Evolutionary conservation across 257 asterid genomes (phyloP), one percentile per base, ranked within the genome.

Genomic region (Avicennia marina): DNA sequence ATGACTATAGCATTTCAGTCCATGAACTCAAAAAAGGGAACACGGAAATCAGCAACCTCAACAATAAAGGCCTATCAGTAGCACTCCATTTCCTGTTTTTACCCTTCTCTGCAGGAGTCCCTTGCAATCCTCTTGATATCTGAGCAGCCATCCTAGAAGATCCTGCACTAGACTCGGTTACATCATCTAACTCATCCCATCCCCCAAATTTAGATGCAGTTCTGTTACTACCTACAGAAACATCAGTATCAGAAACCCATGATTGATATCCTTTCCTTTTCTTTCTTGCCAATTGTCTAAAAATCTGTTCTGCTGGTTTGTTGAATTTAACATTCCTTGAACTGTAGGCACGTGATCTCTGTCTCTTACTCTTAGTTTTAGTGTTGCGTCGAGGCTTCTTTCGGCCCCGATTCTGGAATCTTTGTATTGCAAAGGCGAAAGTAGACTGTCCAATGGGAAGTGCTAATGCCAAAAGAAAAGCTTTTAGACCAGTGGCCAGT

Each of bases 401-500:
- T 59, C 62, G 62, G 53, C 53, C 64, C 48, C 63, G 24, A 11
- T 60, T 66, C 60, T 57, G 66, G 53, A 66, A 62, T 77, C 62
- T 78, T 55, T 74, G 64, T 36, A 83, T 42, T 16, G 87, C 87
- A 63, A 88, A 88, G 18, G 82, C 60, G 51, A 91, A 50, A 11
- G 89, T 84, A 4, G 97, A 88, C 34, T 80, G 90, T 19, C 83
- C 82, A 20, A 91, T 20, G 11, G 95, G 84, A 21, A 83, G 61
- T 41, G 89, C 83, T 53, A 86, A 64, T 32, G 97, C 84, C 75
- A 88, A 3, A 33, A 84, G 90, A 71, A 91, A 86, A 53, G 98
- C 88, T 75, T 85, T 86, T n/a, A 56, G 82, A 43, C 95, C 98
- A 26, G 73, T 79, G 12, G 78, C 67, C 12, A 89, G 56, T 26